Evolutionary conservation across 768 basidiomycete species (phyloP).

Genomic region (Ephemerocybe angulata): DNA sequence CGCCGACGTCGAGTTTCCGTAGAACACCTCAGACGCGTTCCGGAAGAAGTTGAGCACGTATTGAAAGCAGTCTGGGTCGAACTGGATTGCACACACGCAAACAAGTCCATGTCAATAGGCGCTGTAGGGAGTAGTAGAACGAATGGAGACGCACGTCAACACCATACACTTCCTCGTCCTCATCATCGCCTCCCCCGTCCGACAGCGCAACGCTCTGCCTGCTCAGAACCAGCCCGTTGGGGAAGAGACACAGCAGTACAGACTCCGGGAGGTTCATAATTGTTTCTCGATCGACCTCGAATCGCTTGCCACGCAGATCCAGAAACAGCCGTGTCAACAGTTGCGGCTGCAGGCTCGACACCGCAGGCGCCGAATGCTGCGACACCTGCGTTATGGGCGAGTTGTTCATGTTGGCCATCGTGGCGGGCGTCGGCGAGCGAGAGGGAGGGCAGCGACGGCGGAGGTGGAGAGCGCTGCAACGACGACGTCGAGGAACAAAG

Average conservation of each 20-base stretch:
- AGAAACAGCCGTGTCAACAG: slow-evolving; percentile 85
- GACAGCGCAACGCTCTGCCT: slow-evolving; percentile 75
- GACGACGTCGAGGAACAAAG: slow-evolving; percentile 1
- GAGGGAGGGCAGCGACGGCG: slow-evolving; percentile 3
- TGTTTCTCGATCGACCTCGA: slow-evolving; percentile 94
- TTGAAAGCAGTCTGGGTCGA: slow-evolving; percentile 95
- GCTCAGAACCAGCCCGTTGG: slow-evolving; percentile 92
- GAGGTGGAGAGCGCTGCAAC: background rate
- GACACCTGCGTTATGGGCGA: slow-evolving; percentile 61
- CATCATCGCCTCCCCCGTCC: slow-evolving; percentile 61
- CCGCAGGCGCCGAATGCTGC: slow-evolving; percentile 59
- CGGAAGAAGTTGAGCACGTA: slow-evolving; percentile 93
- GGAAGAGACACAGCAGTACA: slow-evolving; percentile 92
- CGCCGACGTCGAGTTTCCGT: slow-evolving; percentile 71
- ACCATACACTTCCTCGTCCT: slow-evolving; percentile 90
- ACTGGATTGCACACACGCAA: slow-evolving; percentile 45
- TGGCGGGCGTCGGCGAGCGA: slow-evolving; percentile 6
- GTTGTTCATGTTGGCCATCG: slow-evolving; percentile 40
- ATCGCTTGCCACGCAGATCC: slow-evolving; percentile 86
- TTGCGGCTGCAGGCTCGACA: slow-evolving; percentile 77
- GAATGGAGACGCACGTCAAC: slow-evolving; percentile 81
- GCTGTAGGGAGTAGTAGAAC: slow-evolving; percentile 1
- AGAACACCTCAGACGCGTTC: slow-evolving; percentile 84
- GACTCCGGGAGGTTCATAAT: slow-evolving; percentile 99
- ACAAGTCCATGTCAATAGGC: slow-evolving; percentile 6